Evolutionary conservation across 257 asterid genomes (phyloP).

Genomic region (Paulownia fortunei): DNA sequence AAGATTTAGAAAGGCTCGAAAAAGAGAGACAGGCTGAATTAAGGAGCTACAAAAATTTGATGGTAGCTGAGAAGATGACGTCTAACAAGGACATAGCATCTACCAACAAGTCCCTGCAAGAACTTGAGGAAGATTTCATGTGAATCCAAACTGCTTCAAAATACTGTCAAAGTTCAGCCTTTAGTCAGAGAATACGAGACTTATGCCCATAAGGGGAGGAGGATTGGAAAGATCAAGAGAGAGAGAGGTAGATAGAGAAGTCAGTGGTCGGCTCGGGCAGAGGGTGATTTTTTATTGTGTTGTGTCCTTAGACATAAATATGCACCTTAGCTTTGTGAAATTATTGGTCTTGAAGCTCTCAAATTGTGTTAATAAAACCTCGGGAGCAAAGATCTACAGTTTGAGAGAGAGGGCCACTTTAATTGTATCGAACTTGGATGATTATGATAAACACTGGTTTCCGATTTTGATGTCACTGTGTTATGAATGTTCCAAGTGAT

Average conservation of each 20-base stretch:
- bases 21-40: conserved; percentile 85
- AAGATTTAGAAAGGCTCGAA: conserved; percentile 83
- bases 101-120: conserved; percentile 82
- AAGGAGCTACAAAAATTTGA: conserved; percentile 95
- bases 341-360: conserved; percentile 32
- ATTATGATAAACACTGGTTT: conserved; percentile 11
- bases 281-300: conserved; percentile 20
- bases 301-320: conserved; percentile 18
- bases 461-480: neutral
- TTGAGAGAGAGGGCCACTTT: neutral
- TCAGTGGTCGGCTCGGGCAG: neutral
- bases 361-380: conserved; percentile 33
- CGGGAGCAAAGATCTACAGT: conserved; percentile 27
- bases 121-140: conserved; percentile 97
- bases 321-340: conserved; percentile 26
- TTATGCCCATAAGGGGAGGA: conserved; percentile 23
- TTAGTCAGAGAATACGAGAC: conserved; percentile 11
- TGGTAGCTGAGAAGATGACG: conserved; percentile 98
- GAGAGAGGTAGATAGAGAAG: neutral
- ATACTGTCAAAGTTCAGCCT: neutral
- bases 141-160: conserved; percentile 43
- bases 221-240: conserved; percentile 4
- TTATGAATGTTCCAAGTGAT: neutral
- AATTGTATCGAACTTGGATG: conserved; percentile 4
- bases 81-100: conserved; percentile 94